Conservation (phyloP, 805 yeast genomes). For the Lachancea lanzarotensis region DNA sequence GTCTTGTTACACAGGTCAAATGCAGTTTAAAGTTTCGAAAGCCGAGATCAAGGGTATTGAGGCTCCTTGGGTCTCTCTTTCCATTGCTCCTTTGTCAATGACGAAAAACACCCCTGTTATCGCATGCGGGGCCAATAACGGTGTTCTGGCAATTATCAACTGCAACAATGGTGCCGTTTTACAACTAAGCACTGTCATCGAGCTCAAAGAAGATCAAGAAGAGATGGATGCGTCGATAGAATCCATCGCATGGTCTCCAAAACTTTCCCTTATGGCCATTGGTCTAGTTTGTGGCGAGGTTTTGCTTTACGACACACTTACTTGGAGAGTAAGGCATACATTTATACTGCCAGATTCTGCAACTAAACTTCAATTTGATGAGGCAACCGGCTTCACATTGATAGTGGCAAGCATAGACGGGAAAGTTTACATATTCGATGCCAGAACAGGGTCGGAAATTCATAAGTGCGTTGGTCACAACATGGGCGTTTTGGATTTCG, state of each 20-base stretch:
- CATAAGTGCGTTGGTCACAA: conserved; percentile 87
- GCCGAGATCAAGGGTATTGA: conserved; percentile 63
- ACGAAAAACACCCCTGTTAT: conserved; percentile 46
- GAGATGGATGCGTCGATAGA: conserved; percentile 66
- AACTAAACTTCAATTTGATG: conserved; percentile 67
- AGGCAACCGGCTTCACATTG: conserved; percentile 45
- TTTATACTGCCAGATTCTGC: conserved; percentile 72
- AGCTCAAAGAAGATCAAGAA: conserved; percentile 48
- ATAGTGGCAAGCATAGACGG: conserved; percentile 82
- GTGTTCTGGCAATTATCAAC: conserved; percentile 74
- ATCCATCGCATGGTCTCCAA: conserved; percentile 74
- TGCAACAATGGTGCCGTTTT: conserved; percentile 66
- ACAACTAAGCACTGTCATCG: conserved; percentile 58
- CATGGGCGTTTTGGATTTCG: conserved; percentile 88
- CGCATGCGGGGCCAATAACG: conserved; percentile 86
- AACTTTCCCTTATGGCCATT: conserved; percentile 62
- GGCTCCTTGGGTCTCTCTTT: conserved; percentile 84
- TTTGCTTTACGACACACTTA: conserved; percentile 70
- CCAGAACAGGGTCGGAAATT: conserved; percentile 71
- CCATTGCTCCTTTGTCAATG: conserved; percentile 31
- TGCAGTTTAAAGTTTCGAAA: conserved; percentile 58
- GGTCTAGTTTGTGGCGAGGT: conserved; percentile 88
- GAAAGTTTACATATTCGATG: conserved; percentile 78
- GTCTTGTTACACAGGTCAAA: conserved; percentile 77
- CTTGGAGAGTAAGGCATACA: conserved; percentile 79